These are phyloP conservation scores for Pseudomassariella vexata DNA, from an alignment of 2,329 filamentous ascomycete species.

Conservation along the genomic window DNA sequence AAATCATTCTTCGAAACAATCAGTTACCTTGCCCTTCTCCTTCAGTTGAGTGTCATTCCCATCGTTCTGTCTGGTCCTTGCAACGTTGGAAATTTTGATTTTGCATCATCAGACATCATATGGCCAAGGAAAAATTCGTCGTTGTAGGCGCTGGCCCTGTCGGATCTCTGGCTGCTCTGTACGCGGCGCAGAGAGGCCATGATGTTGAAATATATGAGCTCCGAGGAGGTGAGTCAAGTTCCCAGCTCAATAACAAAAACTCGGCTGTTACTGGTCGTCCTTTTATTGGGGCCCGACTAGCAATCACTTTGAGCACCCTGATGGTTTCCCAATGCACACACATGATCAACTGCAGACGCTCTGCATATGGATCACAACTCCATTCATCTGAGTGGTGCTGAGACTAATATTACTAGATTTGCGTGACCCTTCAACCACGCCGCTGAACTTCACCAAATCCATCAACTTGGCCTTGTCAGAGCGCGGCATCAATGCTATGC, in stretches of 20 bases:
- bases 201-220: conserved; percentile 93
- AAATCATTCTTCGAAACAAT: too few relatives aligned
- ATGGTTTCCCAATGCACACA: too few relatives aligned
- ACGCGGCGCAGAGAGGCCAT: conserved; percentile 82
- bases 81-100: too few relatives aligned
- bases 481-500: conserved; percentile 84
- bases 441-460: conserved; percentile 95
- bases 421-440: conserved; percentile 72
- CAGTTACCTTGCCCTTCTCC: too few relatives aligned
- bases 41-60: too few relatives aligned
- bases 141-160: conserved; percentile 92
- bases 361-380: too few relatives aligned
- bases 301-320: too few relatives aligned
- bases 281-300: too few relatives aligned
- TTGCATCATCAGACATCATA: conserved; percentile 10
- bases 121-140: conserved; percentile 60
- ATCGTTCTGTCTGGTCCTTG: too few relatives aligned
- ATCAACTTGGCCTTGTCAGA: conserved; percentile 96
- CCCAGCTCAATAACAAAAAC: conserved; percentile 5
- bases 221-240: conserved; percentile 74
- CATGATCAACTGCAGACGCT: too few relatives aligned
- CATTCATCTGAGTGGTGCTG: too few relatives aligned
- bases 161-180: conserved; percentile 84
- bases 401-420: conserved; percentile 60
- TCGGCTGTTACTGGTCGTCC: too few relatives aligned